Percentiles rank a stretch among this genome's conserved stretches.
Evolutionary conservation across 1,284 basidiomycete species (phyloP).

Genomic region (Moesziomyces parantarcticus): DNA sequence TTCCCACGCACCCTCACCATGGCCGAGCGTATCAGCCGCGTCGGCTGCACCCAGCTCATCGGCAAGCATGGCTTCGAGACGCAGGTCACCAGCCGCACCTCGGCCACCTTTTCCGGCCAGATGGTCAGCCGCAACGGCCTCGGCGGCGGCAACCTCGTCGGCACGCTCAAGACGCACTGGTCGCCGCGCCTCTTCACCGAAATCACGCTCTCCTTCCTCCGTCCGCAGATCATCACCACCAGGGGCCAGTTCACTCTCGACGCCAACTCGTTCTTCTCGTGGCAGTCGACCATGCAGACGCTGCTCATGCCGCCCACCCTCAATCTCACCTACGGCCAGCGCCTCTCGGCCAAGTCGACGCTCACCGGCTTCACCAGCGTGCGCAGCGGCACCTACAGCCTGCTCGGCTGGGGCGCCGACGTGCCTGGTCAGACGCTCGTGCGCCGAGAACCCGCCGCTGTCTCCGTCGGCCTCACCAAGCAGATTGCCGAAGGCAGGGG

Average conservation of each 20-base stretch:
- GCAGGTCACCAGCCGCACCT: constrained; percentile 42
- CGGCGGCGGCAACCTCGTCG: constrained; percentile 72
- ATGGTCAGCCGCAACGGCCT: constrained; percentile 68
- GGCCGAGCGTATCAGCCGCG: constrained; percentile 41
- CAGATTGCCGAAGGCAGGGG: constrained; percentile 47
- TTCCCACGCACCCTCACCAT: constrained; percentile 24
- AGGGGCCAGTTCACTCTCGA: constrained; percentile 70
- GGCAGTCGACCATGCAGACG: constrained; percentile 59
- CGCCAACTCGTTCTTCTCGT: constrained; percentile 68
- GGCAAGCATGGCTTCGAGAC: constrained; percentile 66
- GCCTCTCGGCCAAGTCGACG: constrained; percentile 59
- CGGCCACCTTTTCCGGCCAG: constrained; percentile 61
- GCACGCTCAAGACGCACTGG: constrained; percentile 76
- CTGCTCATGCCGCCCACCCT: constrained; percentile 68
- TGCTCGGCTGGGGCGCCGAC: constrained; percentile 69
- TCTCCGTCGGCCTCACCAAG: constrained; percentile 58
- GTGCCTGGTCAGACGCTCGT: constrained; percentile 21
- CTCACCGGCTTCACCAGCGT: constrained; percentile 64
- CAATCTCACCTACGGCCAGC: constrained; percentile 69
- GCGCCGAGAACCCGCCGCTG: constrained; percentile 47
- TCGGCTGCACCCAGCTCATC: constrained; percentile 56
- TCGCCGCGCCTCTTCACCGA: constrained; percentile 72
- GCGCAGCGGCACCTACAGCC: constrained; percentile 69
- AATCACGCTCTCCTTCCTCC: constrained; percentile 68
- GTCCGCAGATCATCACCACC: constrained; percentile 69